These are phyloP conservation scores for Entomortierella beljakovae DNA, from an alignment of 192 early-diverging fungal species.

Conservation along the genomic window DNA sequence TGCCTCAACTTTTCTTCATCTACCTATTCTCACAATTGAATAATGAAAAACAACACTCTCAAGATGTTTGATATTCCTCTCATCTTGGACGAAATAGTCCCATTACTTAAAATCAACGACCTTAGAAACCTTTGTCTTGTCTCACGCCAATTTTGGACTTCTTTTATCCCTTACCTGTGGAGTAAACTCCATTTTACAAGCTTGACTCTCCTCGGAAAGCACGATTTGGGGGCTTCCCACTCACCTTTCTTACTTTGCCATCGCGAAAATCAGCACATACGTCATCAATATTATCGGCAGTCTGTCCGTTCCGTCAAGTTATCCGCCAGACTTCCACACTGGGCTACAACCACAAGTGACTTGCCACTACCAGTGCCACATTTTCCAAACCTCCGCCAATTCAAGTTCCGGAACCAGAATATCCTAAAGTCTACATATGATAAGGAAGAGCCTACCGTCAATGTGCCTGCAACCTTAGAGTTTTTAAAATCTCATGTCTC, in stretches of 20 bases:
- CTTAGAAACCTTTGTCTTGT: neutral
- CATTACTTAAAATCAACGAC: neutral
- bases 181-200: slow-evolving; percentile 8
- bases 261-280: neutral
- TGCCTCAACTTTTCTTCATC: too few species aligned
- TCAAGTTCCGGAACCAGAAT: neutral
- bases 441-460: neutral
- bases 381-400: slow-evolving; percentile 5
- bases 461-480: neutral
- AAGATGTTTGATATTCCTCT: neutral
- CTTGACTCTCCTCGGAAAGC: neutral
- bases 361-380: neutral
- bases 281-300: slow-evolving; percentile 1
- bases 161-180: slow-evolving; percentile 11
- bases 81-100: slow-evolving; percentile 3
- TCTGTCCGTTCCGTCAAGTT: slow-evolving; percentile 4
- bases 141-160: neutral
- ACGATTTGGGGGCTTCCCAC: neutral
- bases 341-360: neutral
- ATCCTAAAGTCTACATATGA: neutral
- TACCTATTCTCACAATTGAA: neutral
- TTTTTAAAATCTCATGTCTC: neutral
- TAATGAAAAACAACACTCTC: neutral
- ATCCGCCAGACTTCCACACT: neutral
- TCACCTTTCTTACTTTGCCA: neutral